These are phyloP conservation scores for Pichia nanzhaoensis DNA, from an alignment of 805 yeast genomes.

Conservation along the genomic window DNA sequence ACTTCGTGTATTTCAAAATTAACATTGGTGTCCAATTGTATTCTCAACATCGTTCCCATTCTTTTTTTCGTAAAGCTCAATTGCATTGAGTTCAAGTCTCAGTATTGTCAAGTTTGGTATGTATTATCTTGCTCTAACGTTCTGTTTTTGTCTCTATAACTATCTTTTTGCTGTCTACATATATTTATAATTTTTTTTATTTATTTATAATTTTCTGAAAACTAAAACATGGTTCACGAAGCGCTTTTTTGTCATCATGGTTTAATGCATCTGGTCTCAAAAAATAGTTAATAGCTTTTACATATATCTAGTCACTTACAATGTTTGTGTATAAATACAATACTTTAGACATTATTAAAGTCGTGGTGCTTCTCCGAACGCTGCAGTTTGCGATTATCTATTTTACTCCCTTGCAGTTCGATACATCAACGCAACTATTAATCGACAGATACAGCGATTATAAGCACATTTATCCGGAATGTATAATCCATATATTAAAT, in stretches of 20 bases:
- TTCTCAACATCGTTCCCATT: background rate
- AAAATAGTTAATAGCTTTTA: too few species aligned
- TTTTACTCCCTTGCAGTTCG: slow-evolving; percentile 41
- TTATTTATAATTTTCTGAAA: too few species aligned
- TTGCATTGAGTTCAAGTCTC: background rate
- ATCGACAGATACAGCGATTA: slow-evolving; percentile 19
- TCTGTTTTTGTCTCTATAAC: background rate
- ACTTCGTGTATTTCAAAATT: too few species aligned
- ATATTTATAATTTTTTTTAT: too few species aligned
- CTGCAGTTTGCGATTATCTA: slow-evolving; percentile 34
- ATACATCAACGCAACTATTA: slow-evolving; percentile 39
- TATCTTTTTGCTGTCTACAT: too few species aligned
- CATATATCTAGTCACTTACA: too few species aligned
- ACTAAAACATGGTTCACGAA: too few species aligned
- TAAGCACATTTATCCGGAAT: slow-evolving; percentile 3
- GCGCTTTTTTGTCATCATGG: too few species aligned
- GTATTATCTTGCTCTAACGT: background rate
- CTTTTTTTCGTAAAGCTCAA: slow-evolving; percentile 3
- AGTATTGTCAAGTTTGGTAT: slow-evolving; percentile 7
- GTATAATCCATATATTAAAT: slow-evolving; percentile 30
- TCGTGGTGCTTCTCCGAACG: slow-evolving; percentile 14
- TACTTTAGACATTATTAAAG: background rate
- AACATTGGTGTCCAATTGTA: too few species aligned
- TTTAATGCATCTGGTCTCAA: too few species aligned
- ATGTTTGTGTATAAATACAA: background rate